phyloP scores from a whole-genome alignment of 2,329 filamentous ascomycete genomes.

The Coniochaeta hoffmannii region DNA sequence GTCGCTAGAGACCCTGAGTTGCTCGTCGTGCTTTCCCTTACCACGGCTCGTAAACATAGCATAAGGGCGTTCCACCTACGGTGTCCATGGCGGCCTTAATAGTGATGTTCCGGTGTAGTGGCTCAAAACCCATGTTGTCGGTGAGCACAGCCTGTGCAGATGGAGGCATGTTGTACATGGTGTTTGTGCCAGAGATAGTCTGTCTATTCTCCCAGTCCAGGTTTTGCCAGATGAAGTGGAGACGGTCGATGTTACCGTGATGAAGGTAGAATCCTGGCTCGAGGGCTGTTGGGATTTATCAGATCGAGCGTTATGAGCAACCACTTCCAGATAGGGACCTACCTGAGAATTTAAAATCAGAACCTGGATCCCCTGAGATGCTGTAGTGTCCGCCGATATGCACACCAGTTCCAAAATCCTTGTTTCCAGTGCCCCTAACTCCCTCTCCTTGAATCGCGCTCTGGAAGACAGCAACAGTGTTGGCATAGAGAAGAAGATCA shows the following conservation, averaged over 20 bases:
- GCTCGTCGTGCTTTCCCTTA: conserved; percentile 5
- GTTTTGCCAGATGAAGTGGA: conserved; percentile 43
- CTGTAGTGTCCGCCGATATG: conserved; percentile 33
- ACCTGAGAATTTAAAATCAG: conserved; percentile 34
- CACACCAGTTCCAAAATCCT: conserved; percentile 21
- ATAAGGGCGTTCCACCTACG: conserved; percentile 29
- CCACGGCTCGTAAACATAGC: conserved; percentile 31
- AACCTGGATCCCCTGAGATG: conserved; percentile 37
- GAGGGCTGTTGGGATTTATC: too few species aligned
- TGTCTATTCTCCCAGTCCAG: conserved; percentile 30
- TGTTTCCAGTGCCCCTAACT: neutral
- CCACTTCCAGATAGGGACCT: too few species aligned
- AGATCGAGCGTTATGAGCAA: too few species aligned
- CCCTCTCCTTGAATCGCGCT: conserved; percentile 25
- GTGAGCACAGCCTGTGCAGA: conserved; percentile 30
- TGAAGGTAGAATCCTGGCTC: conserved; percentile 40
- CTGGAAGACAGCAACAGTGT: conserved; percentile 26
- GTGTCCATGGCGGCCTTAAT: conserved; percentile 29
- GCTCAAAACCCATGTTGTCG: conserved; percentile 22
- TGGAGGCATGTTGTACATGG: conserved; percentile 30
- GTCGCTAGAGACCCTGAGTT: too few species aligned
- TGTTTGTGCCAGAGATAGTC: conserved; percentile 30
- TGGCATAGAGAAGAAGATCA: conserved; percentile 22
- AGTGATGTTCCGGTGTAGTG: conserved; percentile 11
- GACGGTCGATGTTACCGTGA: conserved; percentile 36